phyloP scores from a whole-genome alignment of 2,329 filamentous ascomycete genomes.

The Aspergillus jensenii region DNA sequence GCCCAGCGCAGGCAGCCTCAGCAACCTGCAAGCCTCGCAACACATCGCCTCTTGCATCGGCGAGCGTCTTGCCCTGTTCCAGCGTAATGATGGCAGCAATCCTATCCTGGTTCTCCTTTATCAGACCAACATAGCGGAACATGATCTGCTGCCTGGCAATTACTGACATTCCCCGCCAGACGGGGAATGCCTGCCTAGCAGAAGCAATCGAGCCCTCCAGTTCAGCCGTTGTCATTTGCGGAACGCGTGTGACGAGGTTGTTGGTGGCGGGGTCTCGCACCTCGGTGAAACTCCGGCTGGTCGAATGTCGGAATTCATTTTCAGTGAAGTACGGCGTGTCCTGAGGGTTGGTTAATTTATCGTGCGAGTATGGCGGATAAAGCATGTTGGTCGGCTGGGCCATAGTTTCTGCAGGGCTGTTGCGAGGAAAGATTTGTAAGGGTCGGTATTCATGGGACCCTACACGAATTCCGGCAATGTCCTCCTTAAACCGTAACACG shows the following conservation, averaged over 20 bases:
- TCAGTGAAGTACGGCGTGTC: conserved; percentile 65
- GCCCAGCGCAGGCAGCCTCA: conserved; percentile 67
- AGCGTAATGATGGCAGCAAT: conserved; percentile 65
- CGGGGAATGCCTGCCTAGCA: conserved; percentile 63
- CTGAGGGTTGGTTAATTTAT: conserved; percentile 47
- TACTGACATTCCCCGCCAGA: conserved; percentile 62
- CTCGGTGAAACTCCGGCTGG: conserved; percentile 62
- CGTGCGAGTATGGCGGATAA: too few relatives aligned
- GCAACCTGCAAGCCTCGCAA: conserved; percentile 66
- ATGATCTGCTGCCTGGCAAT: conserved; percentile 63
- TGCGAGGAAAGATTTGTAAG: too few relatives aligned
- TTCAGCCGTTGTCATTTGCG: conserved; percentile 64
- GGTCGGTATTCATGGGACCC: too few relatives aligned
- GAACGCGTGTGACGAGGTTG: conserved; percentile 65
- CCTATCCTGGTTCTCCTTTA: conserved; percentile 65
- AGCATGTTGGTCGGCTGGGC: too few relatives aligned
- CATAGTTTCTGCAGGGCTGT: too few relatives aligned
- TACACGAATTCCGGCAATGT: too few relatives aligned
- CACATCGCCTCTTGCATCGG: conserved; percentile 65
- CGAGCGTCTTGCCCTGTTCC: conserved; percentile 68
- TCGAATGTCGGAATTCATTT: conserved; percentile 61
- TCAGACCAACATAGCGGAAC: conserved; percentile 65
- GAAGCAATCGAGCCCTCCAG: conserved; percentile 61
- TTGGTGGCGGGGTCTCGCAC: conserved; percentile 66
- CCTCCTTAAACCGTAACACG: too few relatives aligned